Conservation (phyloP, 352 stramenopile genomes). For the Blastocystis sp. region DNA sequence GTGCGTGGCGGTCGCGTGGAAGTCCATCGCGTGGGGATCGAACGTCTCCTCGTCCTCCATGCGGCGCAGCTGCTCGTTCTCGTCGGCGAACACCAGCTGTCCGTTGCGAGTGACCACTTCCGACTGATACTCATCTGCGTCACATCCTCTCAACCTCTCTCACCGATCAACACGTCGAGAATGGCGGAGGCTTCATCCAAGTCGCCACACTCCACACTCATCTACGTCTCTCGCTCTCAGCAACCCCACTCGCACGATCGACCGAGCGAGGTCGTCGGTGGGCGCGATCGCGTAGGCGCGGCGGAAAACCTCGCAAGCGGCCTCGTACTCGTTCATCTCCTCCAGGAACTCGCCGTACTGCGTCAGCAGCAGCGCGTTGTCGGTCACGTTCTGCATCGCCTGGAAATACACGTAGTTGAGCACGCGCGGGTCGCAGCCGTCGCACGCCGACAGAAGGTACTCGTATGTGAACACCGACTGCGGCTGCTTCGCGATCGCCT, state of each 20-base stretch:
- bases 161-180: not conserved
- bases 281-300: not conserved
- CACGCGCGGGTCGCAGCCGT: not conserved
- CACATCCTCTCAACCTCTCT: not conserved
- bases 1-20: not conserved
- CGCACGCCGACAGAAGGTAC: not conserved
- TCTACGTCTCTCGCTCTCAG: not conserved
- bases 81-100: not conserved
- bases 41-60: not conserved
- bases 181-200: not conserved
- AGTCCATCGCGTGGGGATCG: not conserved
- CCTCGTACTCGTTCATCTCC: not conserved
- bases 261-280: not conserved
- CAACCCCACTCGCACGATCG: not conserved
- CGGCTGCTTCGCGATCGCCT: not conserved
- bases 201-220: not conserved
- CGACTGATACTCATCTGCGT: not conserved
- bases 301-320: not conserved
- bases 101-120: not conserved
- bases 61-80: not conserved
- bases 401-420: not conserved
- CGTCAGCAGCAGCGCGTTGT: not conserved
- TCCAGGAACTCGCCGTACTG: constrained; percentile 31
- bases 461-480: not conserved
- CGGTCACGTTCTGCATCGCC: not conserved